Conservation (phyloP, 2,329 filamentous ascomycete genomes). For the Cadophora gregata region DNA sequence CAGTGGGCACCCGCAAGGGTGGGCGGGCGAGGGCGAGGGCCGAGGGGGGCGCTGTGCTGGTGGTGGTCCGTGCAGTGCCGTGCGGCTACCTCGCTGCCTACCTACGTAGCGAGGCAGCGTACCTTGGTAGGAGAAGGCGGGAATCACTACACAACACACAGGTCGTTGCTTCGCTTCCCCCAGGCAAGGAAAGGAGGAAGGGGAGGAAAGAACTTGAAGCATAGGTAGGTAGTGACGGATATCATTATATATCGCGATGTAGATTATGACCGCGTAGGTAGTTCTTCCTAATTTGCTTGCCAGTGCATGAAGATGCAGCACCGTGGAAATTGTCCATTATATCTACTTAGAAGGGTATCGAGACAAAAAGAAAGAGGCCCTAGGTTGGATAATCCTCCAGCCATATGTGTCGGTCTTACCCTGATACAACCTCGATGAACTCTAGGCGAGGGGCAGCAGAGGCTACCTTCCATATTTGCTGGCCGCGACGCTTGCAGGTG, state of each 20-base stretch:
- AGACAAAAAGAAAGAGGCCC: slow-evolving; percentile 27
- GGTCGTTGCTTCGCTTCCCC: too few species aligned
- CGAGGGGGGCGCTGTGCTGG: too few species aligned
- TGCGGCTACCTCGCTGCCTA: too few species aligned
- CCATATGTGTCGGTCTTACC: not conserved
- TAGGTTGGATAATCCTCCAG: not conserved
- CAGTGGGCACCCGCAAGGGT: too few species aligned
- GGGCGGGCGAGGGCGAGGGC: too few species aligned
- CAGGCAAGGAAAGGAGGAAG: too few species aligned
- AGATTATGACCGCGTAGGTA: slow-evolving; percentile 22
- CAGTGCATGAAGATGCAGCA: slow-evolving; percentile 21
- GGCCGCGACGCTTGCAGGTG: not conserved
- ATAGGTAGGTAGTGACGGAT: slow-evolving; percentile 15
- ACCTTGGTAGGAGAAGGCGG: too few species aligned
- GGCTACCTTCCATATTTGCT: not conserved
- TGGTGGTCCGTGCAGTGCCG: too few species aligned
- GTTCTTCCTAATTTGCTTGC: slow-evolving; percentile 19
- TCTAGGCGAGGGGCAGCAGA: not conserved
- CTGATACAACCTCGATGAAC: not conserved
- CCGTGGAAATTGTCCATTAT: slow-evolving; percentile 23
- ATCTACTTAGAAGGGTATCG: slow-evolving; percentile 35
- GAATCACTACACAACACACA: too few species aligned
- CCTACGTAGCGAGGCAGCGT: too few species aligned
- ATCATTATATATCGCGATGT: slow-evolving; percentile 24
- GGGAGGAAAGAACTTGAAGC: too few species aligned